phyloP scores from a whole-genome alignment of 805 yeast species.

The Wickerhamomyces bovis region DNA sequence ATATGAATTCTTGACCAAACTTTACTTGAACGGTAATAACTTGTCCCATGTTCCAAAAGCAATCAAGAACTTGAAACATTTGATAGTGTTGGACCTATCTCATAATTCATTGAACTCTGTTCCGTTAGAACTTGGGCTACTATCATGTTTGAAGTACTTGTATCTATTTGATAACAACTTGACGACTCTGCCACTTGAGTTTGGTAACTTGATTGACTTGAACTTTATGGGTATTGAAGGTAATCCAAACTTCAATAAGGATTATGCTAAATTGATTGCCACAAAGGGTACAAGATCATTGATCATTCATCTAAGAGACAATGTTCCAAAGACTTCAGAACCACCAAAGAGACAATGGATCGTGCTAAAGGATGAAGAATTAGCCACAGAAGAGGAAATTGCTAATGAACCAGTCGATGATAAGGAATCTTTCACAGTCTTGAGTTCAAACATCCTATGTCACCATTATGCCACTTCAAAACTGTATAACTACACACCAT shows the following conservation, averaged over 20 bases:
- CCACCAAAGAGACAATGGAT: slow-evolving; percentile 83
- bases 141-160: slow-evolving; percentile 73
- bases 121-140: slow-evolving; percentile 82
- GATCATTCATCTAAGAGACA: slow-evolving; percentile 75
- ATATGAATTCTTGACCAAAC: slow-evolving; percentile 77
- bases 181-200: slow-evolving; percentile 68
- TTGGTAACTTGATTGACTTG: slow-evolving; percentile 79
- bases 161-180: slow-evolving; percentile 86
- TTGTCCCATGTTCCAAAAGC: slow-evolving; percentile 61
- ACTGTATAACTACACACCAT: slow-evolving; percentile 90
- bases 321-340: slow-evolving; percentile 58
- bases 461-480: slow-evolving; percentile 92
- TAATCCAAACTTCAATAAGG: slow-evolving; percentile 63
- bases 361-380: slow-evolving; percentile 72
- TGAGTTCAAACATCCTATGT: slow-evolving; percentile 88
- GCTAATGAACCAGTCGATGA: slow-evolving; percentile 24
- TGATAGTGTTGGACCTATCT: slow-evolving; percentile 82
- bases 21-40: slow-evolving; percentile 83
- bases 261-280: slow-evolving; percentile 59
- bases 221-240: slow-evolving; percentile 92
- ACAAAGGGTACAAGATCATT: slow-evolving; percentile 82
- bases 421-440: slow-evolving; percentile 56
- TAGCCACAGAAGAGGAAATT: slow-evolving; percentile 28
- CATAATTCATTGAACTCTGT: slow-evolving; percentile 63
- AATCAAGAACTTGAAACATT: slow-evolving; percentile 60